These are phyloP conservation scores for Pichia kluyveri DNA, from an alignment of 805 yeast species.

Conservation along the genomic window DNA sequence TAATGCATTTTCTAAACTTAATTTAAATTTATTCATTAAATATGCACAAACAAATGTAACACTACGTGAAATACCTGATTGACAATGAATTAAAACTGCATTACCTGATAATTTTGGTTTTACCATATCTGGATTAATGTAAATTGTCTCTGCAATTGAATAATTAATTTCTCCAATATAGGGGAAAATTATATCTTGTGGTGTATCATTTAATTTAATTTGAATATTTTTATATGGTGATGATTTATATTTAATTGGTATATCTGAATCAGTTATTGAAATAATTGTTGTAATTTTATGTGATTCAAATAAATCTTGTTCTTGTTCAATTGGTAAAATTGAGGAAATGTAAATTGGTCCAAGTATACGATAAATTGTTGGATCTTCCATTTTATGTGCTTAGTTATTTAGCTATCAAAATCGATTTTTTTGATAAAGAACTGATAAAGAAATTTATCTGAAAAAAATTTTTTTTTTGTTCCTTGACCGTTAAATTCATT, in stretches of 20 bases:
- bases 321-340: slow-evolving; percentile 50
- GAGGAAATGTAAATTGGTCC: slow-evolving; percentile 77
- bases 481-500: no score
- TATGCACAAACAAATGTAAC: slow-evolving; percentile 38
- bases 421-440: no score
- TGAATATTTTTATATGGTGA: slow-evolving; percentile 43
- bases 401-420: no score
- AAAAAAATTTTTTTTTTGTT: no score
- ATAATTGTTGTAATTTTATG: slow-evolving; percentile 62
- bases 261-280: slow-evolving; percentile 56
- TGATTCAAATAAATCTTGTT: slow-evolving; percentile 39
- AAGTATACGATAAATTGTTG: slow-evolving; percentile 43
- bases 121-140: slow-evolving; percentile 26
- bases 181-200: slow-evolving; percentile 54
- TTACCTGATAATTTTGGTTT: slow-evolving; percentile 13
- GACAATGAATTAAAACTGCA: slow-evolving; percentile 39
- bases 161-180: slow-evolving; percentile 50
- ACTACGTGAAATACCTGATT: slow-evolving; percentile 44
- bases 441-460: no score
- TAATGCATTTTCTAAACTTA: slow-evolving; percentile 52
- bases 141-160: slow-evolving; percentile 61
- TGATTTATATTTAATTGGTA: slow-evolving; percentile 42
- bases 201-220: slow-evolving; percentile 67
- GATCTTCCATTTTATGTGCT: slow-evolving; percentile 6
- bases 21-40: slow-evolving; percentile 43